Evolutionary conservation across 2,329 filamentous ascomycete species (phyloP), one percentile per base, ranked within the genome.

Genomic region (Tolypocladium pustulatum): DNA sequence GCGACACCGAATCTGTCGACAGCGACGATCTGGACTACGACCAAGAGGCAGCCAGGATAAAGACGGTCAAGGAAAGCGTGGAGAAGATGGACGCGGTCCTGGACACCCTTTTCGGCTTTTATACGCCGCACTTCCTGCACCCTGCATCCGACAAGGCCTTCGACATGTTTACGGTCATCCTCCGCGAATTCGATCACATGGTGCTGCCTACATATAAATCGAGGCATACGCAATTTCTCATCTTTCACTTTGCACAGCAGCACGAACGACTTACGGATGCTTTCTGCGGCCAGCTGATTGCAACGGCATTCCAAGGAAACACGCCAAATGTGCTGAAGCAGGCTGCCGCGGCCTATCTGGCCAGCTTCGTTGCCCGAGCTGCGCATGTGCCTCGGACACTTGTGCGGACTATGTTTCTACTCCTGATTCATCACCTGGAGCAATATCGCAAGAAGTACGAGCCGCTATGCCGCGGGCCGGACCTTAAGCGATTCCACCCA

Each of bases 211-310:
- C 91, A 17, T 91, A 94, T 70, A 90, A 91, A 65, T 96, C 91
- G 30, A 87, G 94, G 38, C 93, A 97, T 71, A 91, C 91, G 0
- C 94, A 99, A 68, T 99, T 97, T 66, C 83, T 99, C 54, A 81
- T 97, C 56, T 99, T 99, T 74, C 93, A 97, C 73, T 97, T 96
- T 70, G 89, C 90, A 20, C 93, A 99, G 72, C 83, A 83, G 59
- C 89, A 90, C 10, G 86, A 89, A 36, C 81, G 83, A 52, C 83
- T 96, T 54, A 87, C 90, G 59, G 90, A 94, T 67, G 83, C 86
- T 55, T 97, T 97, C 68, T 87, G 90, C 51, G 88, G 88, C 38
- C 87, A 86, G 30, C 88, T 93, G 63, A 76, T 76, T 41, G 71
- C 72, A 30, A 73, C 71, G 4, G 73, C 74, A 1, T 76, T 76